Base-by-base conservation (phyloP, 2,329 filamentous ascomycete species). In the Curvularia sp. region DNA sequence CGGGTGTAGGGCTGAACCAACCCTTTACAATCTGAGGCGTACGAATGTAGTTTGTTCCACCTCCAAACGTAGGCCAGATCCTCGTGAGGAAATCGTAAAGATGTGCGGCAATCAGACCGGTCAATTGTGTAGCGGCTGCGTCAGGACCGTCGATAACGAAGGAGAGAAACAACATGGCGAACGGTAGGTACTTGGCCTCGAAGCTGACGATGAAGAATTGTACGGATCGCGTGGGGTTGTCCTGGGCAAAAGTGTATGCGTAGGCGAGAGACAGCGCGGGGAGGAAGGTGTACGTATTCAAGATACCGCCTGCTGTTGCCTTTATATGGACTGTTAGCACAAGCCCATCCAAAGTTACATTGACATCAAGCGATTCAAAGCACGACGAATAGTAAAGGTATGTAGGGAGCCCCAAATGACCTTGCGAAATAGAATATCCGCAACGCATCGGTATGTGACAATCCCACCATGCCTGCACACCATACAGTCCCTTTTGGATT, bases 81-180 rank as follows among this genome's bases (percentile, higher is more conserved):
- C 91, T 86, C 2, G 91, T 92, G 49, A 97, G 77, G 73, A 98
- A 99, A 75, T 98, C 91, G 78, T 92, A 96, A 20, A 95, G 72
- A 75, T 99, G 95, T 4, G 93, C 93, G 12, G 93, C 91, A 43
- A 96, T 64, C 10, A 99, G 83, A n/a, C 95, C 95, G 33, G 86
- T 91, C 4, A 87, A 77, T 71, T 96, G 88, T 4, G 88, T 70
- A 55, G 90, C 73, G 10, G 90, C 84, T 18, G 78, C 79, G 3
- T 76, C 66, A 35, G 83, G 82, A 10, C 89, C 88, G 5, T 79
- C 82, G 73, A 90, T 86, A 53, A 98, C 80, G 22, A 96, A 83
- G 10, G 89, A 89, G 69, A 92, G 80, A 15, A 88, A 77, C 44
- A 98, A 85, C 84, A 96, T 90, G 63, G 89, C 89, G 73, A 88